Base-by-base conservation (phyloP, 1,284 basidiomycete genomes). In the Cutaneotrichosporon cavernicola region DNA sequence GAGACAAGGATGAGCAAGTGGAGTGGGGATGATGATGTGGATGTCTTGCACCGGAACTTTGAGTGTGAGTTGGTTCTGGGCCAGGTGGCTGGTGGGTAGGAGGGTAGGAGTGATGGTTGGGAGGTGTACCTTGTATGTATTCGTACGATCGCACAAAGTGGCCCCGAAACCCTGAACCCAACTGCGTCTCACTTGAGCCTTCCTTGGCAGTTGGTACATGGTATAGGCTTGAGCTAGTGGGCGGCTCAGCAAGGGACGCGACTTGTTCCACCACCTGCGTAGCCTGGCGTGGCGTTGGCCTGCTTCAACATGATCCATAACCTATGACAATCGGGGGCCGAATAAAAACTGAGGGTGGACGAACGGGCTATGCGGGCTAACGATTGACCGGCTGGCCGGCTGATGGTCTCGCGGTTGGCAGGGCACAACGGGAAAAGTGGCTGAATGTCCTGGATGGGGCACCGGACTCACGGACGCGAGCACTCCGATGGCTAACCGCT, bases 111-210 rank as follows among this genome's bases (percentile, higher is more conserved):
- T n/a, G n/a, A 2, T 26, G n/a, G 21, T 7, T 49, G 47, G n/a
- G 10, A 4, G 18, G 22, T 30, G 49, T 13, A 10, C 22, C 14
- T 30, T 50, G 49, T 50, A 50, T 34, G 51, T 53, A 53, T 53
- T 53, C 51, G 51, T 53, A 53, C 51, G 51, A 53, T 53, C 51
- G 51, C 51, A 53, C 10, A 30, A 31, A 31, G 51, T 31, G 51
- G 51, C 51, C 51, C 51, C 51, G 51, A 53, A 51, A 32, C 30
- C 51, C 51, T 52, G 26, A 26, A 9, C n/a, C 21, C 21, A n/a
- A 18, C 30, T 10, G 2, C 50, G 13, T 31, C 11, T 13, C 40
- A 43, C 5, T 9, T 13, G 9, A 36, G 36, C 36, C 36, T 10
- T 36, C 36, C 36, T 10, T 36, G 36, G 9, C 36, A 36, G 26